Conservation (phyloP, 192 early-diverging fungal genomes). For the Rhizoclosmatium sp. region DNA sequence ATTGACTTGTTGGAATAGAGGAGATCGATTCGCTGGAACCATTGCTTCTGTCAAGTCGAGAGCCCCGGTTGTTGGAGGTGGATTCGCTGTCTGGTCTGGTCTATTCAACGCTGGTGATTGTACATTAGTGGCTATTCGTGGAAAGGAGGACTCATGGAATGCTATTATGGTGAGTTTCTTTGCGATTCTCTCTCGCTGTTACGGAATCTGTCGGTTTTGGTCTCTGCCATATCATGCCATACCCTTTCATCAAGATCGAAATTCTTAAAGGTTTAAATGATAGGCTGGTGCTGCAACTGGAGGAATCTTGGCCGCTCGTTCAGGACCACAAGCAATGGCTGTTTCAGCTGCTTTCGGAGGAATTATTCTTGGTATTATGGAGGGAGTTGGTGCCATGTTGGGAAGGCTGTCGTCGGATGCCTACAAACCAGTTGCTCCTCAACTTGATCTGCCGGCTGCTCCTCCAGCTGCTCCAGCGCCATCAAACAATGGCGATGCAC, state of each 20-base stretch:
- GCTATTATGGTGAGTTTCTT: constrained; percentile 67
- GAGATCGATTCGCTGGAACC: constrained; percentile 90
- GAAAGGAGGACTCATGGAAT: constrained; percentile 99
- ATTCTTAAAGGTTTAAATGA: constrained; percentile 38
- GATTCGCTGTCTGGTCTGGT: constrained; percentile 99
- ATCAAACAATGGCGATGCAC: neutral
- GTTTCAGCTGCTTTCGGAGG: constrained; percentile 93
- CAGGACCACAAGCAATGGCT: constrained; percentile 78
- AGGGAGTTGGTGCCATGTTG: constrained; percentile 89
- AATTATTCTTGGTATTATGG: constrained; percentile 91
- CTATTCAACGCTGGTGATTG: constrained; percentile 98
- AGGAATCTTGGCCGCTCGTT: constrained; percentile 91
- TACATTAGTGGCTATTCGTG: constrained; percentile 87
- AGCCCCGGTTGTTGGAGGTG: constrained; percentile 94
- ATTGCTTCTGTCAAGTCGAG: constrained; percentile 89
- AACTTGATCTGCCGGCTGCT: constrained; percentile 26
- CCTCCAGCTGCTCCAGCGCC: constrained; percentile 6
- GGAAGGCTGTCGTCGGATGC: constrained; percentile 54
- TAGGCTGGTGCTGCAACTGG: constrained; percentile 92
- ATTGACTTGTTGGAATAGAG: constrained; percentile 47
- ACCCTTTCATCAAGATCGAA: neutral
- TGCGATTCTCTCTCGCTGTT: neutral
- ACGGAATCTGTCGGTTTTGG: too few relatives aligned
- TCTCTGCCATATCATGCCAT: too few relatives aligned
- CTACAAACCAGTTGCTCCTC: constrained; percentile 38